Base-by-base conservation (phyloP, 2,329 filamentous ascomycete genomes). In the Paracoccidioides brasiliensis region DNA sequence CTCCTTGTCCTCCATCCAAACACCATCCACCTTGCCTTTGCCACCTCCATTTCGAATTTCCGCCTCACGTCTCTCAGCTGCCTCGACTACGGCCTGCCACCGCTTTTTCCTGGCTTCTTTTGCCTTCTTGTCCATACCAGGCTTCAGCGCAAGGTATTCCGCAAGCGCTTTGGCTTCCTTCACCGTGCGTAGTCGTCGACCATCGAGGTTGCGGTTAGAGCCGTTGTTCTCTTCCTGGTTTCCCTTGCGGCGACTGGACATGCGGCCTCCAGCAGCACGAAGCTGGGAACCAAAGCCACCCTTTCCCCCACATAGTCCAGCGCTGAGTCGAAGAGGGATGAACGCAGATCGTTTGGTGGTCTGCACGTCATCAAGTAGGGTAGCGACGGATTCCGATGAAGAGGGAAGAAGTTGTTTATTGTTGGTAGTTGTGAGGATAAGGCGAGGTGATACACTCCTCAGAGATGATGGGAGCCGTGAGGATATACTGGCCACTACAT, bases 241-340 rank as follows among this genome's bases (percentile, higher is more conserved):
- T 66, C 85, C 85, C 78, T 91, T 93, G 76, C 94, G 94, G 63
- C 84, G 82, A n/a, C 88, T 91, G 2, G 90, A 95, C 93, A 98
- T 98, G 74, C 94, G 91, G 43, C 94, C 93, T 67, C 94, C 93
- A 3, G 93, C 93, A 0, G 94, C 93, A 67, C 94, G 88, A 41
- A 98, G 83, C 70, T 98, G 94, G 1, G 91, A 97, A 54, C 93
- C 93, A 69, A 98, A 98, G 66, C 93, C 93, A 71, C 93, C 93
- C 69, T 98, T 98, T 68, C 94, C 94, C 74, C 94, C 93, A 63
- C 85, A 87, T 42, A 96, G 74, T 5, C 86, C 86, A 1, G 85
- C 77, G 5, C 83, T 85, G 35, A 98, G 81, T 54, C 90, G 88
- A 3, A 98, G 79, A 0, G 90, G 85, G 14, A 98, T 78, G 61